These are phyloP conservation scores for Artemisia tridentata DNA, from an alignment of 129 eudicot genomes.

Conservation along the genomic window DNA sequence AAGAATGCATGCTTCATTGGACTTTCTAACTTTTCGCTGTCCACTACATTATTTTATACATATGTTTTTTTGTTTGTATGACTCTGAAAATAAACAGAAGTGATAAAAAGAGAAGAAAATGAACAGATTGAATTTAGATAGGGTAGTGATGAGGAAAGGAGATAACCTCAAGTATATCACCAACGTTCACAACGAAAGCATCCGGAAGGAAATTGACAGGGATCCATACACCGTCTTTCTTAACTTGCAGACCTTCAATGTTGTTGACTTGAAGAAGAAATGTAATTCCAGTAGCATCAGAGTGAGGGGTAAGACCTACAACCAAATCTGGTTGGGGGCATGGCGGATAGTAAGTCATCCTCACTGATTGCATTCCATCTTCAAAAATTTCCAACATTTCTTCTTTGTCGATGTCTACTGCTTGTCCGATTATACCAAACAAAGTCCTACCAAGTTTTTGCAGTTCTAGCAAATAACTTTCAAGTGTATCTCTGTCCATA, in stretches of 20 bases:
- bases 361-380: slow-evolving; percentile 57
- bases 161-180: slow-evolving; percentile 62
- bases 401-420: slow-evolving; percentile 41
- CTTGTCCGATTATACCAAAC: slow-evolving; percentile 41
- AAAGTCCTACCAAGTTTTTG: slow-evolving; percentile 41
- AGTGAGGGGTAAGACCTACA: slow-evolving; percentile 55
- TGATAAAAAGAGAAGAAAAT: not conserved
- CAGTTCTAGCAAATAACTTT: slow-evolving; percentile 41
- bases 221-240: slow-evolving; percentile 58
- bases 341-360: slow-evolving; percentile 62
- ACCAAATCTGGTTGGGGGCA: slow-evolving; percentile 65
- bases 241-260: slow-evolving; percentile 54
- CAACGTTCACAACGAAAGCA: slow-evolving; percentile 59
- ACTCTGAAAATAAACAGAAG: not conserved
- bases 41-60: slow-evolving; percentile 5
- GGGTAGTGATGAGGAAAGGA: slow-evolving; percentile 6
- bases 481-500: slow-evolving; percentile 45
- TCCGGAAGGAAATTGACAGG: slow-evolving; percentile 45
- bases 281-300: slow-evolving; percentile 57
- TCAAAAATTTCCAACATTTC: slow-evolving; percentile 43
- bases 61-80: not conserved
- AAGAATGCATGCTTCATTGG: slow-evolving; percentile 5
- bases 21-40: slow-evolving; percentile 7
- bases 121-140: not conserved
- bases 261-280: slow-evolving; percentile 49